Evolutionary conservation across 2,329 filamentous ascomycete genomes (phyloP).

Genomic region (Neonectria sp.): DNA sequence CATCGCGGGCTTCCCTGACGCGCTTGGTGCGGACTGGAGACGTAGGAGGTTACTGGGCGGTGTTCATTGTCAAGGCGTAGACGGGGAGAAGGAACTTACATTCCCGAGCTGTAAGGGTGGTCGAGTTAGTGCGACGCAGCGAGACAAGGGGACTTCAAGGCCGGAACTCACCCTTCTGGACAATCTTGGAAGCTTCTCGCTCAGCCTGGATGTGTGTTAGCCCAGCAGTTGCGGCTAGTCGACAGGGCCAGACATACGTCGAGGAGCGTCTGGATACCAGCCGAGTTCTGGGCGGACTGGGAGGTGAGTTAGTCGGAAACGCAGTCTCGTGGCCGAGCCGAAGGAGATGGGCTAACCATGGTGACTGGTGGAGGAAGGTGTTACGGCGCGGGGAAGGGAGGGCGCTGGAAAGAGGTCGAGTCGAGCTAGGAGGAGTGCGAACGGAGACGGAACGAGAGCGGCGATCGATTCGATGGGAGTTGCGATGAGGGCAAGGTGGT

Average conservation of each 20-base stretch:
- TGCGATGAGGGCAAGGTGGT: conserved; percentile 26
- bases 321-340: conserved; percentile 8
- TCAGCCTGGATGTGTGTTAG: conserved; percentile 77
- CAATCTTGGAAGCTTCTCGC: conserved; percentile 98
- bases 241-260: conserved; percentile 77
- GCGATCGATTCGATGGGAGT: conserved; percentile 14
- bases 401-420: background rate
- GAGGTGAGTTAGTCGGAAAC: conserved; percentile 43
- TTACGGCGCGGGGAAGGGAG: background rate
- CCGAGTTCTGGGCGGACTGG: conserved; percentile 97
- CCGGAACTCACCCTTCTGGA: conserved; percentile 84
- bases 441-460: background rate
- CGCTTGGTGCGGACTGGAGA: conserved; percentile 84
- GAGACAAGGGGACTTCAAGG: conserved; percentile 22
- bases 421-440: background rate
- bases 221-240: background rate
- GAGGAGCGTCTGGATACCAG: conserved; percentile 98
- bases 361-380: conserved; percentile 24
- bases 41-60: conserved; percentile 21
- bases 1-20: conserved; percentile 95
- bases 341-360: conserved; percentile 41
- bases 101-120: conserved; percentile 78
- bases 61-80: conserved; percentile 18
- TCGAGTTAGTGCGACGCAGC: conserved; percentile 48
- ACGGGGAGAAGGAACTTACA: conserved; percentile 70